Percentiles rank a stretch among this genome's conserved stretches.
Conservation (phyloP, 176 grass and related monocot genomes). For the Avena insularis region DNA sequence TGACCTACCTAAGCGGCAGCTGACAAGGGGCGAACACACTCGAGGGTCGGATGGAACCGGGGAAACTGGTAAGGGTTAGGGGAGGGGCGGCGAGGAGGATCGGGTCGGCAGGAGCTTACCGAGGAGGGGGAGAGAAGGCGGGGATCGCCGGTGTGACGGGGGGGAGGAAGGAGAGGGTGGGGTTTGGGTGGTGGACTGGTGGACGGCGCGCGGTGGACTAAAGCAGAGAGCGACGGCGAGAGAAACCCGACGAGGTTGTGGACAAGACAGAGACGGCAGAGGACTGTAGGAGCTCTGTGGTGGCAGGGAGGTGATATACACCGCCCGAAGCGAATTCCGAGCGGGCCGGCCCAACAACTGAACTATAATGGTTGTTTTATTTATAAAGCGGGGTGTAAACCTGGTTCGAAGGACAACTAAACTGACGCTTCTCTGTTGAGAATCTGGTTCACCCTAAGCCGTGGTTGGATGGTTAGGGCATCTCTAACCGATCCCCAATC, state of each 20-base stretch:
- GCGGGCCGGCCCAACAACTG: too few species aligned
- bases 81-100: background rate
- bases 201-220: constrained; percentile 24
- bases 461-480: too few species aligned
- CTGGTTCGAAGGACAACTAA: too few species aligned
- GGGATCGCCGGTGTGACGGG: background rate
- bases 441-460: too few species aligned
- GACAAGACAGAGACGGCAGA: background rate
- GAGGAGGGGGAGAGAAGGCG: background rate
- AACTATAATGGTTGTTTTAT: too few species aligned
- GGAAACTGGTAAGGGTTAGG: background rate
- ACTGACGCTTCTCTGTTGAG: too few species aligned
- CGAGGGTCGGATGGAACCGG: background rate
- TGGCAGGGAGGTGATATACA: too few species aligned
- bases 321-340: too few species aligned
- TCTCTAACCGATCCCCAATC: too few species aligned
- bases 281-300: background rate
- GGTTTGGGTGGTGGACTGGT: background rate
- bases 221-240: constrained; percentile 39
- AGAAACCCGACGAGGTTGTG: constrained; percentile 17
- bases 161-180: background rate
- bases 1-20: background rate
- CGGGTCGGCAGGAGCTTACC: background rate
- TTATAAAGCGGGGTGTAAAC: too few species aligned
- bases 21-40: background rate